phyloP scores from a whole-genome alignment of 805 yeast species.

The Wickerhamiella bombiphila region DNA sequence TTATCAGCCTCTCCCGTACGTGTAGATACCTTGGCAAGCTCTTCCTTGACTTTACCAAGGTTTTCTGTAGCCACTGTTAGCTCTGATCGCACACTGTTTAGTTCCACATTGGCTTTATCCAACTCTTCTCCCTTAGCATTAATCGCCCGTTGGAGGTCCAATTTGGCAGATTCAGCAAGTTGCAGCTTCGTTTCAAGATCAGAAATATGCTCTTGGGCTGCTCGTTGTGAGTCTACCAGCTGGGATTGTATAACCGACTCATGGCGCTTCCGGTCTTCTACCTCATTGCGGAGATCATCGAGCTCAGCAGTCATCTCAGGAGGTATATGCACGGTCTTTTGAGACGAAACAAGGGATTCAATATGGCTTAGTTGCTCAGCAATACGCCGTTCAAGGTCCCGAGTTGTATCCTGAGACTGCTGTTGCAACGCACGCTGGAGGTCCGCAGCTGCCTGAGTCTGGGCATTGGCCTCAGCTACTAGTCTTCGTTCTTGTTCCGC shows the following conservation, averaged over 20 bases:
- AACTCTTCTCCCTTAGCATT: background rate
- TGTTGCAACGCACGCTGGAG: background rate
- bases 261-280: too few species aligned
- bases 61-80: background rate
- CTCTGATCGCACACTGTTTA: background rate
- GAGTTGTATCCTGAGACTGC: background rate
- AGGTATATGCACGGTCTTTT: too few species aligned
- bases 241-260: too few species aligned
- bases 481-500: background rate
- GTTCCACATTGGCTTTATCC: background rate
- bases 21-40: background rate
- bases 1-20: background rate
- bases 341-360: too few species aligned
- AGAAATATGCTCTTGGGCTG: too few species aligned
- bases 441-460: background rate
- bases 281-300: too few species aligned
- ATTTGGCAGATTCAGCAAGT: background rate
- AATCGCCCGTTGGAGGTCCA: too few species aligned
- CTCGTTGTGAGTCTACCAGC: too few species aligned
- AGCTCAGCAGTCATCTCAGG: too few species aligned
- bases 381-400: background rate
- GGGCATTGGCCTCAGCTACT: background rate
- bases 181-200: too few species aligned
- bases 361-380: background rate
- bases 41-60: background rate